phyloP scores from a whole-genome alignment of 2,329 filamentous ascomycete genomes.

The Penicillium sp. region DNA sequence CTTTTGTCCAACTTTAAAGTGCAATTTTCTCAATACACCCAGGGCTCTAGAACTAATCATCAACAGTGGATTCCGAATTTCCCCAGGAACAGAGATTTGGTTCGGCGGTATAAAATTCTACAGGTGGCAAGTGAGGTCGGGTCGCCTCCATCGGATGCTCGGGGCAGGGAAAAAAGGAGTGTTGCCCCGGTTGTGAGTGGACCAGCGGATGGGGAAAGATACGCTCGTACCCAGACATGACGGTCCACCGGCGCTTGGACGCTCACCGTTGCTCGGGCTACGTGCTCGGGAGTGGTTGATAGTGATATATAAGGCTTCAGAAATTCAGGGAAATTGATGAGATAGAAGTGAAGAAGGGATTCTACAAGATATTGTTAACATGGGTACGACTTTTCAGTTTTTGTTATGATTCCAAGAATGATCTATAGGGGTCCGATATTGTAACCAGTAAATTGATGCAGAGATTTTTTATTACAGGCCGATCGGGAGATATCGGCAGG shows the following conservation, averaged over 20 bases:
- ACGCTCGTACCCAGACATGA: constrained; percentile 18
- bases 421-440: neutral
- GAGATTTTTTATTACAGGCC: constrained; percentile 17
- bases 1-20: neutral
- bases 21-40: neutral
- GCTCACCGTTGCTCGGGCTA: constrained; percentile 23
- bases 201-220: constrained; percentile 24
- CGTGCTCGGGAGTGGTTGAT: neutral
- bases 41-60: constrained; percentile 4
- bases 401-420: neutral
- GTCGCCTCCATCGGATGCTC: constrained; percentile 27
- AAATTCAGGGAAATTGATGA: neutral
- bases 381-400: neutral
- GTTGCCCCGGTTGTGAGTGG: constrained; percentile 27
- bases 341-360: neutral
- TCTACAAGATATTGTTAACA: neutral
- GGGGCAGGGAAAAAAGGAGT: constrained; percentile 27
- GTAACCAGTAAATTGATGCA: neutral
- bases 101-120: neutral
- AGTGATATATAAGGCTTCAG: neutral
- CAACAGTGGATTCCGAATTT: constrained; percentile 2
- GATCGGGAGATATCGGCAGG: constrained; percentile 43
- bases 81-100: neutral
- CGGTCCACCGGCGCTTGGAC: constrained; percentile 14
- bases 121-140: constrained; percentile 11